phyloP scores from a whole-genome alignment of 2,329 filamentous ascomycete species.

The Orbilia brochopaga region DNA sequence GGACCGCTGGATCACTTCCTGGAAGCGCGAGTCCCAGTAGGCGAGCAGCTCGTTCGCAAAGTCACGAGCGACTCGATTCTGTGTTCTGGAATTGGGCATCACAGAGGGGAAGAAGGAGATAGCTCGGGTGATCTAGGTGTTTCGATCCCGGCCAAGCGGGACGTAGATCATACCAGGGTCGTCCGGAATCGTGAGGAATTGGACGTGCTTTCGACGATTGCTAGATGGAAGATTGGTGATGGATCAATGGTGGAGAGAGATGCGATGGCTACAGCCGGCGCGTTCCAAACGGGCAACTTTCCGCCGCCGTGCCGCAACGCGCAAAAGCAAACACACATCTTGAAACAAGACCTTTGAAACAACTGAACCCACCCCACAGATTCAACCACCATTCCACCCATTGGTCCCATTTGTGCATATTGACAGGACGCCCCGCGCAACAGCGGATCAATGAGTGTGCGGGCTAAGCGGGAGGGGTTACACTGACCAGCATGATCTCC shows the following conservation, averaged over 20 bases:
- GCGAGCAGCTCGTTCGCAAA: conserved; percentile 6
- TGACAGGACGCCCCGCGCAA: background rate
- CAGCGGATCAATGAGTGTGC: background rate
- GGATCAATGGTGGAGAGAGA: background rate
- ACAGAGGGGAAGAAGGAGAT: background rate
- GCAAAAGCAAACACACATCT: background rate
- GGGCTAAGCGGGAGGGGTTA: background rate
- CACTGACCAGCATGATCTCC: conserved; percentile 19
- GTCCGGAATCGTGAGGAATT: background rate
- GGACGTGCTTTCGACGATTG: background rate
- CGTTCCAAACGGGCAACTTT: background rate
- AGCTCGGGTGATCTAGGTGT: background rate
- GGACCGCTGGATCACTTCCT: conserved; percentile 7
- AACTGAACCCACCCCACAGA: too few species aligned
- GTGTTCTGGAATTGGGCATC: conserved; percentile 13
- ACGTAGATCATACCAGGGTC: background rate
- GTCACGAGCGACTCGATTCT: conserved; percentile 1
- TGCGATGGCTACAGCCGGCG: background rate
- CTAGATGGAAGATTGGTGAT: background rate
- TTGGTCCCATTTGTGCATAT: too few species aligned
- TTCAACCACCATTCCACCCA: too few species aligned
- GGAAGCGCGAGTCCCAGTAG: conserved; percentile 14
- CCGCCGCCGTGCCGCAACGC: background rate
- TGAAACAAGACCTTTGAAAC: background rate
- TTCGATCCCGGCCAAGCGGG: background rate